Evolutionary conservation across 192 early-diverging fungal genomes (phyloP).

Genomic region (Spizellomyces sp.): DNA sequence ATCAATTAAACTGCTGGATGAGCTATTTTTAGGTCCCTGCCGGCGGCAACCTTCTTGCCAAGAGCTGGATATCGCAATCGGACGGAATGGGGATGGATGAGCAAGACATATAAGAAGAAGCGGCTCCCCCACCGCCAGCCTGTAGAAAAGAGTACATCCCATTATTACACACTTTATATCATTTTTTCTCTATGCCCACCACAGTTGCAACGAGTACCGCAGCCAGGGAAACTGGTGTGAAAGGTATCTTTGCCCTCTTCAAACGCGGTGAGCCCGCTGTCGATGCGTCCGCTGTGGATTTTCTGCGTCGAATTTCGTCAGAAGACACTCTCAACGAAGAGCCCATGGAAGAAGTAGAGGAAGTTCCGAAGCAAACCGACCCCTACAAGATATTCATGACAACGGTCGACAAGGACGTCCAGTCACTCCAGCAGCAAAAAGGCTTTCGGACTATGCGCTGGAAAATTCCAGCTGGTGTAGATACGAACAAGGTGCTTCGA

Average conservation of each 20-base stretch:
- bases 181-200: too few species aligned
- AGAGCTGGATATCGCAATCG: too few species aligned
- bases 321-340: slow-evolving; percentile 15
- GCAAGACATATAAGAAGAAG: too few species aligned
- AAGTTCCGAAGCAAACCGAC: slow-evolving; percentile 1
- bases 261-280: not conserved
- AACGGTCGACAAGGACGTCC: slow-evolving; percentile 11
- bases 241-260: slow-evolving; percentile 28
- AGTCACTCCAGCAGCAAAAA: slow-evolving; percentile 7
- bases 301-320: slow-evolving; percentile 17
- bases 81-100: too few species aligned
- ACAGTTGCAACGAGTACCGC: too few species aligned
- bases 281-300: slow-evolving; percentile 9
- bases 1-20: too few species aligned
- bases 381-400: slow-evolving; percentile 9
- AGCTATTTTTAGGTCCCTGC: too few species aligned
- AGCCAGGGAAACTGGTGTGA: not conserved
- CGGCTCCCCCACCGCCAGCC: too few species aligned
- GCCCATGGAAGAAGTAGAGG: not conserved
- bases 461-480: slow-evolving; percentile 17
- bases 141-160: too few species aligned
- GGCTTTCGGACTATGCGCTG: slow-evolving; percentile 12
- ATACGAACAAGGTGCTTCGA: slow-evolving; percentile 4
- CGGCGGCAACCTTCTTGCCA: too few species aligned
- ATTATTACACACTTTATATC: too few species aligned